phyloP scores from a whole-genome alignment of 768 basidiomycete genomes.

The Pleurotus cornucopiae region DNA sequence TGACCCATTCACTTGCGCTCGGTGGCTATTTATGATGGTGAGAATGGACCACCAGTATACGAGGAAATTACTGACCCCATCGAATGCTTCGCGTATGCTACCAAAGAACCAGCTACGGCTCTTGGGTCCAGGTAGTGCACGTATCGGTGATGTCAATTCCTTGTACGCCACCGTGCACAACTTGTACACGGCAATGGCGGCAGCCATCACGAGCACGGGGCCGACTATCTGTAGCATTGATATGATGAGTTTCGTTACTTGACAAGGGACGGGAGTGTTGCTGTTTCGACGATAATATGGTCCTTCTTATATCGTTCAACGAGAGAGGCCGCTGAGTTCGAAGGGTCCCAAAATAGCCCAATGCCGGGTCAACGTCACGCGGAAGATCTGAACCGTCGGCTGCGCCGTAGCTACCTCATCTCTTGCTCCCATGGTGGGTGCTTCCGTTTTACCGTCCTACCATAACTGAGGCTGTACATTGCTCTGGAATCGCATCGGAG shows the following conservation, averaged over 20 bases:
- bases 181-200: not conserved
- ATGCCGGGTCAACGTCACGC: too few species aligned
- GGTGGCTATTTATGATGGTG: not conserved
- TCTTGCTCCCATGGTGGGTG: too few species aligned
- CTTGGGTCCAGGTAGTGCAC: constrained; percentile 3
- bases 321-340: too few species aligned
- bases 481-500: too few species aligned
- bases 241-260: not conserved
- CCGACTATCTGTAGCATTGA: not conserved
- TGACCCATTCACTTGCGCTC: not conserved
- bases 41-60: not conserved
- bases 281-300: too few species aligned
- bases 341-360: too few species aligned
- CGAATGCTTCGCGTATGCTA: not conserved
- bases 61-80: not conserved
- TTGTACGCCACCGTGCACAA: not conserved
- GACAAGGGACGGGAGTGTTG: too few species aligned
- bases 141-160: not conserved
- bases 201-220: not conserved
- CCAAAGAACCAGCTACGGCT: constrained; percentile 1
- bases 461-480: too few species aligned
- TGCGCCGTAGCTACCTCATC: too few species aligned
- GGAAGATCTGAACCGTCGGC: too few species aligned
- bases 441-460: too few species aligned
- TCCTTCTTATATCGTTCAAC: too few species aligned